Percentiles rank a stretch among this genome's conserved stretches.
phyloP scores from a whole-genome alignment of 345 rosid species.

The Cardiospermum halicacabum region DNA sequence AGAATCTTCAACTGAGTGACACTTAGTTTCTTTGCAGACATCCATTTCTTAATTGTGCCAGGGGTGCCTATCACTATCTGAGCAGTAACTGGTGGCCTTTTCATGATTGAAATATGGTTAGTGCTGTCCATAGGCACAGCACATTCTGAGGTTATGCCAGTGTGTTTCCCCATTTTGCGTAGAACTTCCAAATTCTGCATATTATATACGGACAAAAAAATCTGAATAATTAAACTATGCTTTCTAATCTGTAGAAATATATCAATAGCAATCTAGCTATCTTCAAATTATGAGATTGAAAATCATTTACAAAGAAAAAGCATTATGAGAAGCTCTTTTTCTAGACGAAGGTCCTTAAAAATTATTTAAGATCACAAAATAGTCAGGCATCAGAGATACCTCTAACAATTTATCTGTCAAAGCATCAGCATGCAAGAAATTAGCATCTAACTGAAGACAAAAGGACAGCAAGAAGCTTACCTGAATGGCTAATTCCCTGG shows the following conservation, averaged over 20 bases:
- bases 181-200: constrained; percentile 87
- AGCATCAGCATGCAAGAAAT: too few relatives aligned
- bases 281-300: too few relatives aligned
- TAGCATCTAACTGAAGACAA: not conserved
- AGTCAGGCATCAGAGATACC: too few relatives aligned
- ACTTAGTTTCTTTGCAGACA: constrained; percentile 56
- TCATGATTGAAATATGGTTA: constrained; percentile 27
- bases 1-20: constrained; percentile 54
- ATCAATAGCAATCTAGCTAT: too few relatives aligned
- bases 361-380: too few relatives aligned
- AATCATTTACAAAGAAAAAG: not conserved
- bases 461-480: constrained; percentile 23
- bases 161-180: constrained; percentile 85
- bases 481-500: constrained; percentile 89
- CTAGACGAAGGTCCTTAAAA: too few relatives aligned
- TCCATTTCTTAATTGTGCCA: constrained; percentile 82
- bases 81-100: constrained; percentile 41
- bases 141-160: constrained; percentile 66
- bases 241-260: too few relatives aligned
- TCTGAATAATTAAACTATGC: too few relatives aligned
- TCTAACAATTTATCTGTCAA: too few relatives aligned
- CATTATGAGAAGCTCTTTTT: too few relatives aligned
- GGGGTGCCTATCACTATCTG: constrained; percentile 97
- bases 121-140: constrained; percentile 66
- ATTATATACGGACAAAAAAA: not conserved